phyloP scores from a whole-genome alignment of 768 basidiomycete genomes.

The Lactarius akahatsu region DNA sequence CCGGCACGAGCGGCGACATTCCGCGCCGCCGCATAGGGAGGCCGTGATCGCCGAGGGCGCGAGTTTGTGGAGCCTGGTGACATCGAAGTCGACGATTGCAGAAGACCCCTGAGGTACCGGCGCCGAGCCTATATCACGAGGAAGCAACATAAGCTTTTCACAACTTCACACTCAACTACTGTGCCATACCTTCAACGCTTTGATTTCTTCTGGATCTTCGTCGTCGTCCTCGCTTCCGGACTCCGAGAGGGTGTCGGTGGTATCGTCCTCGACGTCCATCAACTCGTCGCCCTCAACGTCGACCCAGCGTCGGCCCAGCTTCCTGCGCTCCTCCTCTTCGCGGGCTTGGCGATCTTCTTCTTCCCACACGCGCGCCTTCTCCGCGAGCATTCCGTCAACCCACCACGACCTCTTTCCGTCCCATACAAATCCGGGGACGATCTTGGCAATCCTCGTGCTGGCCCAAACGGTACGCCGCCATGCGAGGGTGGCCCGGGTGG shows the following conservation, averaged over 20 bases:
- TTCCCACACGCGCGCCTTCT: constrained; percentile 68
- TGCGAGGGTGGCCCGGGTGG: constrained; percentile 39
- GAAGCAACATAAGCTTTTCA: constrained; percentile 8
- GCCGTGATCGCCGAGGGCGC: constrained; percentile 32
- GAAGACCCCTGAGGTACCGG: constrained; percentile 67
- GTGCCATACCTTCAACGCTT: constrained; percentile 68
- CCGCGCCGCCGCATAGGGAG: constrained; percentile 32
- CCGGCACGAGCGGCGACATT: constrained; percentile 40
- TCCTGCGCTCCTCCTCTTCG: constrained; percentile 66
- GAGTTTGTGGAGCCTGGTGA: constrained; percentile 29
- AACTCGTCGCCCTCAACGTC: constrained; percentile 63
- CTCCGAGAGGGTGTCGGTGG: constrained; percentile 33
- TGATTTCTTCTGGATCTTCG: constrained; percentile 69
- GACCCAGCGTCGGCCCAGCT: constrained; percentile 58
- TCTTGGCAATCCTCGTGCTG: constrained; percentile 61
- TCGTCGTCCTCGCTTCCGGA: constrained; percentile 53
- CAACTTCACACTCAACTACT: constrained; percentile 7
- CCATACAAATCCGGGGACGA: constrained; percentile 78
- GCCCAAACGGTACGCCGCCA: constrained; percentile 78
- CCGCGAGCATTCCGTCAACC: constrained; percentile 61
- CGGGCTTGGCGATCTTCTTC: constrained; percentile 66
- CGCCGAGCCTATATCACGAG: constrained; percentile 58
- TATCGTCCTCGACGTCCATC: constrained; percentile 49
- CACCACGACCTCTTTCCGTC: constrained; percentile 59
- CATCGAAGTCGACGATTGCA: constrained; percentile 43